These are phyloP conservation scores for Cyberlindnera bimundalis DNA, from an alignment of 805 yeast species.

Conservation along the genomic window DNA sequence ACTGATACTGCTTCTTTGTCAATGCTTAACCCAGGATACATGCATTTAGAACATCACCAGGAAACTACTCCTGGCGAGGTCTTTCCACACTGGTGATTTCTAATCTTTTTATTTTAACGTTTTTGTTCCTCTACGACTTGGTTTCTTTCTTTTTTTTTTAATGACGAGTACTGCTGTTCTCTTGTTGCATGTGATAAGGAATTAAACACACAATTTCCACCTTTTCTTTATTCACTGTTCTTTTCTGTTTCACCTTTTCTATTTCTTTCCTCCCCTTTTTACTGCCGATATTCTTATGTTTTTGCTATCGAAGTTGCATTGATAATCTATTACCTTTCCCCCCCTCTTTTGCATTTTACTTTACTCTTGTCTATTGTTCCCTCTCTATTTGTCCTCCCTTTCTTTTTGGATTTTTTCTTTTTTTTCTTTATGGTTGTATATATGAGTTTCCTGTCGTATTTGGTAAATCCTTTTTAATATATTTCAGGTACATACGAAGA, in stretches of 20 bases:
- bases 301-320: conserved; percentile 5
- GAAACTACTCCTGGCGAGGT: conserved; percentile 14
- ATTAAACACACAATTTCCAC: neutral
- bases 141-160: neutral
- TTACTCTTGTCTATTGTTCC: neutral
- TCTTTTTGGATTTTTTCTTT: no score
- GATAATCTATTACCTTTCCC: neutral
- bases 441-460: no score
- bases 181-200: conserved; percentile 6
- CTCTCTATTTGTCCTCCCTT: neutral
- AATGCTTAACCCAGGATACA: conserved; percentile 20
- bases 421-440: no score
- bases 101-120: neutral
- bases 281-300: neutral
- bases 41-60: conserved; percentile 18
- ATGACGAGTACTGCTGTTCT: conserved; percentile 1
- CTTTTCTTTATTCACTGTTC: neutral
- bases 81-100: conserved; percentile 21
- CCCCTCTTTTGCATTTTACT: conserved; percentile 3
- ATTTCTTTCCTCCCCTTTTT: neutral
- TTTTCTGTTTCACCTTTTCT: no score
- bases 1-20: conserved; percentile 12
- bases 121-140: neutral
- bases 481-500: no score
- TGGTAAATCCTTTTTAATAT: no score